Evolutionary conservation across 306 rosid species (phyloP).

Genomic region (Herpetospermum pedunculosum): DNA sequence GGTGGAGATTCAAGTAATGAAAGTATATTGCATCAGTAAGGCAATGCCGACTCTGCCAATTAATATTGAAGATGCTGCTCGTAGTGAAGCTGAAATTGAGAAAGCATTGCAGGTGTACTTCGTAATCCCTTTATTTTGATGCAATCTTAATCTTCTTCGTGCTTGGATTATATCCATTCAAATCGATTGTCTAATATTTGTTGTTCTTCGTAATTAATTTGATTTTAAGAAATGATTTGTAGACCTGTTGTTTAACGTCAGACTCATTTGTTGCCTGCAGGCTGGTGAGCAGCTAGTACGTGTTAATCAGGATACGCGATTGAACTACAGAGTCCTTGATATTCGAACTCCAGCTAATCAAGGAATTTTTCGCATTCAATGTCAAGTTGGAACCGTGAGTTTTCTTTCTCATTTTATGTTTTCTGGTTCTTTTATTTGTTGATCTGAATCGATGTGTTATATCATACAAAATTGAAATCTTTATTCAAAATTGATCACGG

Average conservation of each 20-base stretch:
- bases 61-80: conserved; percentile 77
- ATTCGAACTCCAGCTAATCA: conserved; percentile 73
- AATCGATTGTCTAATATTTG: neutral
- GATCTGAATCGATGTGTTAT: neutral
- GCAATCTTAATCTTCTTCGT: conserved; percentile 10
- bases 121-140: neutral
- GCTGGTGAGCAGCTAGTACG: conserved; percentile 75
- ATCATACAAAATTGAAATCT: neutral
- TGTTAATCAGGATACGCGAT: conserved; percentile 83
- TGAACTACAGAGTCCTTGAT: conserved; percentile 64
- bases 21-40: conserved; percentile 49
- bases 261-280: conserved; percentile 24
- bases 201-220: neutral
- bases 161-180: neutral
- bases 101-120: conserved; percentile 48
- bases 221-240: neutral
- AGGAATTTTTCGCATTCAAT: conserved; percentile 61
- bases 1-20: conserved; percentile 88
- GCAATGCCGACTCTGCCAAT: conserved; percentile 66
- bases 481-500: neutral
- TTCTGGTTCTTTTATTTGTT: neutral
- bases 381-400: conserved; percentile 49
- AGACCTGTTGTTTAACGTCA: neutral
- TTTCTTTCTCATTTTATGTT: neutral
- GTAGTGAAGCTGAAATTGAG: conserved; percentile 71